Base-by-base conservation (phyloP, 768 basidiomycete genomes). In the Hysterangium stoloniferum region DNA sequence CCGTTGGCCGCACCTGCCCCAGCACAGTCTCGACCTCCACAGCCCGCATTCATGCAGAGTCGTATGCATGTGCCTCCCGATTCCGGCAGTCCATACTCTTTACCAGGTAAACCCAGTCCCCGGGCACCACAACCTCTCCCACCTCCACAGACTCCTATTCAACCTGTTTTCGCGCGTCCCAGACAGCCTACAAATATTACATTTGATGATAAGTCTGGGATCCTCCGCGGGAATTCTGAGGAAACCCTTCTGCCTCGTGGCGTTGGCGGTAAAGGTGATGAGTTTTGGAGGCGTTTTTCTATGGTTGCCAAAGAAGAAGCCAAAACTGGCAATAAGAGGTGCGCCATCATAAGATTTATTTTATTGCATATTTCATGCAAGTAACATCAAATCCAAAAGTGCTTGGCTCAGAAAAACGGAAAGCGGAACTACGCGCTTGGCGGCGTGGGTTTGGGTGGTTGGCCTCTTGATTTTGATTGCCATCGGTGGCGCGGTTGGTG, bases 271-370 rank as follows among this genome's bases (percentile, higher is more conserved):
- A 78, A 74, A 43, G 85, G 86, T 0, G 86, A 90, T 58, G 84
- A 89, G 58, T 90, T 91, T 66, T 91, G 88, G 88, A 72, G 84
- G 53, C 73, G 88, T 33, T 91, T 90, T 66, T 86, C 83, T 54
- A 87, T 89, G 71, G 80, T 90, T 54, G 86, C 79, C 7, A 85
- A 79, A 60, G 79, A 81, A 52, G 80, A 84, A 57, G 70, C 68
- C 51, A 60, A 58, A 50, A 72, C 69, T 54, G 62, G 8, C 59
- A 78, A 58, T 72, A 74, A 64, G 66, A 70, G 67, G 74, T 72
- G 46, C 17, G 57, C 55, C 25, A 27, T 15, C 24, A n/a, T n/a
- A n/a, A n/a, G n/a, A n/a, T n/a, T n/a, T n/a, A n/a, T n/a, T n/a
- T n/a, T n/a, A n/a, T 15, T 27, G 24, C n/a, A 27, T 48, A 36